Base-by-base conservation (phyloP, 2,329 filamentous ascomycete genomes). In the Lasiodiplodia sp. region DNA sequence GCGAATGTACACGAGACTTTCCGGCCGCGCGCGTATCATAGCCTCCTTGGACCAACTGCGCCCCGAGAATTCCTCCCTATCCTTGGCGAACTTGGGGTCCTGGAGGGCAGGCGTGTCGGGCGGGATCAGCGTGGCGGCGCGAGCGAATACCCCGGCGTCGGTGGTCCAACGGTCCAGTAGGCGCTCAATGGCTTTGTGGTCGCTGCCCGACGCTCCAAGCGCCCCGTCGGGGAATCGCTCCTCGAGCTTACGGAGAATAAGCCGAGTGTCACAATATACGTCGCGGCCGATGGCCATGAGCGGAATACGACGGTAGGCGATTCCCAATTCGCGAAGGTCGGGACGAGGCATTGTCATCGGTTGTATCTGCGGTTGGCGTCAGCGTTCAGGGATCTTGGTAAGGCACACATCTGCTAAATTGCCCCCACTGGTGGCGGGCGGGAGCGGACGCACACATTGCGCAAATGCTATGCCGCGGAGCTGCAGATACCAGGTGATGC, bases 231-330 rank as follows among this genome's bases (percentile, higher is more conserved):
- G 86, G 75, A 86, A 87, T 44, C 86, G 79, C 1, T 80, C 73
- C 73, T 92, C 88, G 1, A 93, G 86, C 76, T 88, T 90, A 31
- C 78, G 78, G 23, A 93, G 78, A 72, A 93, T 92, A 25, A 92
- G 85, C 2, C 89, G 87, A 2, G 89, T 89, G 81, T 93, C 91
- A 70, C 88, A 82, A 80, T 92, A 93, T 53, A 93, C 80, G 74
- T 92, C 87, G 6, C 86, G 83, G 18, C 89, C 90, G 72, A 92
- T 88, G 25, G 87, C 80, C 63, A 93, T 78, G 63, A 93, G 75
- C 1, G 91, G 91, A 68, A 92, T 92, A 68, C 91, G 89, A 4
- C 91, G 86, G 79, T 94, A 90, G 7, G 82, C 80, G 67, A 92
- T 83, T 31, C 88, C 89, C 16, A 93, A 83, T 1, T 82, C 80